Evolutionary conservation across 2,329 filamentous ascomycete genomes (phyloP).

Genomic region (Penicillium sp.): DNA sequence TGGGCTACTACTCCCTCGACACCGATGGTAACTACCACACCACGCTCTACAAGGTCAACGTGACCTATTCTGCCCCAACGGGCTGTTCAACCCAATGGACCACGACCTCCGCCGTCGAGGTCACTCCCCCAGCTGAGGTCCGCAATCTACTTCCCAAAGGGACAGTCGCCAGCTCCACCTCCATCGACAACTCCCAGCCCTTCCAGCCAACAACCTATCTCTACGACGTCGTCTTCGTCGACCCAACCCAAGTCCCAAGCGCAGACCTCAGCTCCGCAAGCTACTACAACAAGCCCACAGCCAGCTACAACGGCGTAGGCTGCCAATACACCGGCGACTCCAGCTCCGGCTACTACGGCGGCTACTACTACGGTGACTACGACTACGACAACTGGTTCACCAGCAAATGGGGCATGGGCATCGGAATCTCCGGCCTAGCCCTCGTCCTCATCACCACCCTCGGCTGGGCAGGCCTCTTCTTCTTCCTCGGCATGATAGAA

Average conservation of each 20-base stretch:
- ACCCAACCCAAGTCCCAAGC: conserved; percentile 32
- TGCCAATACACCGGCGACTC: conserved; percentile 12
- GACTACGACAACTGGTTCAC: conserved; percentile 24
- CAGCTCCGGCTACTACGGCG: neutral
- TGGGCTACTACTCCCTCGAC: neutral
- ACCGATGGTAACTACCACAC: conserved; percentile 7
- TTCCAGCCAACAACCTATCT: conserved; percentile 31
- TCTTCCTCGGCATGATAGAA: conserved; percentile 33
- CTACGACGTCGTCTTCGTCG: conserved; percentile 27
- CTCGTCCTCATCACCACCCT: conserved; percentile 26
- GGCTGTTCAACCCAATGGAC: conserved; percentile 32
- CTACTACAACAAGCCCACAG: conserved; percentile 13
- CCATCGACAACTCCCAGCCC: conserved; percentile 21
- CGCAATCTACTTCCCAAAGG: conserved; percentile 22
- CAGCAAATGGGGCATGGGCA: conserved; percentile 15
- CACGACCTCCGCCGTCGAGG: conserved; percentile 21
- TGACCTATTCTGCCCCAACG: conserved; percentile 31
- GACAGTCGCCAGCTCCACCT: conserved; percentile 22
- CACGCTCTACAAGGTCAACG: conserved; percentile 29
- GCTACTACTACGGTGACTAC: conserved; percentile 9
- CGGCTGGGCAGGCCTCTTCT: conserved; percentile 30
- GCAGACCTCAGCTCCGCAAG: conserved; percentile 24
- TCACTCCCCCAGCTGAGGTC: conserved; percentile 22
- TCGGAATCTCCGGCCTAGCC: conserved; percentile 28
- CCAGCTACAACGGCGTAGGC: conserved; percentile 14